phyloP scores from a whole-genome alignment of 169 alveolate species.

The Eimeria sp. region DNA sequence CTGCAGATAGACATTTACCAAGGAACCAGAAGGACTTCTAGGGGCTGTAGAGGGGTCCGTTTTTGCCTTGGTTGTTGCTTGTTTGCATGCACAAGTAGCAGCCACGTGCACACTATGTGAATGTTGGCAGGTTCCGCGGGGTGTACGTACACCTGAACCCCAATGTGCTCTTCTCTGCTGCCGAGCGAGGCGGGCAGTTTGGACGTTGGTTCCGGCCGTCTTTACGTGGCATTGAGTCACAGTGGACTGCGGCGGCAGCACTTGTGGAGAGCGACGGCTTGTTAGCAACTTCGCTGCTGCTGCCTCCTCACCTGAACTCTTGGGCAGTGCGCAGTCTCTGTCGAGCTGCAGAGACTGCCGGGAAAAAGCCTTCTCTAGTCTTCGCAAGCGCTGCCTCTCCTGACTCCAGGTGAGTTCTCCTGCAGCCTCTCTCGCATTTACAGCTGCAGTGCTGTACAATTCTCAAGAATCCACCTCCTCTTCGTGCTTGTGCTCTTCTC shows the following conservation, averaged over 20 bases:
- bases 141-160: conserved; percentile 73
- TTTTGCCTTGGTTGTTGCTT: neutral
- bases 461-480: too few relatives aligned
- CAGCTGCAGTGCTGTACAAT: neutral
- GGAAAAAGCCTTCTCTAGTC: neutral
- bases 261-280: conserved; percentile 24
- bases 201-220: conserved; percentile 79
- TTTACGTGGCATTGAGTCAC: conserved; percentile 56
- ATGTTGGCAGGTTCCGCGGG: conserved; percentile 43
- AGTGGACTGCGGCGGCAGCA: conserved; percentile 51
- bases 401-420: neutral
- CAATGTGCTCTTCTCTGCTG: neutral
- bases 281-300: conserved; percentile 17
- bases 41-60: neutral
- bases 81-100: neutral
- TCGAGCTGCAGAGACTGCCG: conserved; percentile 57
- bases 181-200: conserved; percentile 73
- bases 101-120: neutral
- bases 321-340: conserved; percentile 26
- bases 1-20: neutral
- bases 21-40: neutral
- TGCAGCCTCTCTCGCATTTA: neutral
- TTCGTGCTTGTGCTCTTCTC: neutral
- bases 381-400: conserved; percentile 13
- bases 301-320: neutral